Conservation (phyloP, 495 filamentous ascomycete genomes). For the Lophiotrema nucula region DNA sequence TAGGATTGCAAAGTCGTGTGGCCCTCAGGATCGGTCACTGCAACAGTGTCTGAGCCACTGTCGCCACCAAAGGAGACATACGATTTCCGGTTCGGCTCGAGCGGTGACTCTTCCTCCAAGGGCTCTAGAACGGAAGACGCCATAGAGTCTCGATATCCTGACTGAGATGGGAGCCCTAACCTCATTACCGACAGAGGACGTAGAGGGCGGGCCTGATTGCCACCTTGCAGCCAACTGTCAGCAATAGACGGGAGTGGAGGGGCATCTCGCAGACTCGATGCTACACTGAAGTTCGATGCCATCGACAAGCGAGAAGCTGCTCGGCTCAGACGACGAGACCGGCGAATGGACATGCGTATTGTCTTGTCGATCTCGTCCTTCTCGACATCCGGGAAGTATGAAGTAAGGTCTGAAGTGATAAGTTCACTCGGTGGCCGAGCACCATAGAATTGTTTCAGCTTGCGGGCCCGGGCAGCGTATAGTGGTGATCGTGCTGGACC, state of each 20-base stretch:
- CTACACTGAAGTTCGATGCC: conserved; percentile 88
- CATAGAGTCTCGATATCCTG: conserved; percentile 77
- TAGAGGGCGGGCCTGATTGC: conserved; percentile 47
- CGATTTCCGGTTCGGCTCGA: conserved; percentile 87
- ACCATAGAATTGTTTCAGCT: conserved; percentile 79
- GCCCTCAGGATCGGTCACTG: conserved; percentile 71
- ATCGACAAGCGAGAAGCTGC: conserved; percentile 90
- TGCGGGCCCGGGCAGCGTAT: conserved; percentile 51
- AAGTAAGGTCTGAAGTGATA: conserved; percentile 91
- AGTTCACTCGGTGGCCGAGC: conserved; percentile 91
- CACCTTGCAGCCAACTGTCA: conserved; percentile 79
- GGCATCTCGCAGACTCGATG: conserved; percentile 80
- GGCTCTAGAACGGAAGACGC: conserved; percentile 84
- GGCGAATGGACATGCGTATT: conserved; percentile 82
- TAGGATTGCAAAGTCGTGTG: conserved; percentile 71
- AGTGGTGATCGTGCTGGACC: conserved; percentile 51
- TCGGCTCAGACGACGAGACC: conserved; percentile 85
- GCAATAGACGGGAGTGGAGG: conserved; percentile 96
- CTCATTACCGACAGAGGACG: conserved; percentile 64
- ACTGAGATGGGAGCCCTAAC: conserved; percentile 55
- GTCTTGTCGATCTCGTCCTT: conserved; percentile 91
- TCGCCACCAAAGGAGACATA: conserved; percentile 84
- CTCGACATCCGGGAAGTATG: conserved; percentile 95
- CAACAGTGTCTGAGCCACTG: conserved; percentile 70
- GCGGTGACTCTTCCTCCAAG: conserved; percentile 86